Evolutionary conservation across 2,329 filamentous ascomycete genomes (phyloP).

Genomic region (Claviceps purpurea): DNA sequence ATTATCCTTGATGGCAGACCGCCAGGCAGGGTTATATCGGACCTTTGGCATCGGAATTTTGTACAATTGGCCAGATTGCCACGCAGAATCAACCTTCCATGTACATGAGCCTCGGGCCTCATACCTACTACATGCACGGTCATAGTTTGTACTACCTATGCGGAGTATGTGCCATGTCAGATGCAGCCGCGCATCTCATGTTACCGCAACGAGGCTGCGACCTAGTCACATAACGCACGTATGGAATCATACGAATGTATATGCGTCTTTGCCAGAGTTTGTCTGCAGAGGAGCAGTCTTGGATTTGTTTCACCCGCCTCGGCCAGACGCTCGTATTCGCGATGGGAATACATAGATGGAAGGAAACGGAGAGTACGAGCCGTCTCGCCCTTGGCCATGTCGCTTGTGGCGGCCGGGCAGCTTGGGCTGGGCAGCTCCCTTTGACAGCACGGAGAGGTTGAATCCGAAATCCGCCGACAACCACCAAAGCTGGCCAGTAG

Average conservation of each 20-base stretch:
- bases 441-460: too few species aligned
- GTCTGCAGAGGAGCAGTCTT: too few species aligned
- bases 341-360: slow-evolving; percentile 8
- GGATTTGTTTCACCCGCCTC: too few species aligned
- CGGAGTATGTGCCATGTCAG: too few species aligned
- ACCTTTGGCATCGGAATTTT: not conserved
- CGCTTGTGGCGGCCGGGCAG: slow-evolving; percentile 1
- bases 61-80: not conserved
- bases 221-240: too few species aligned
- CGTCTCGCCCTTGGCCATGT: slow-evolving; percentile 10
- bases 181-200: too few species aligned
- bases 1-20: not conserved
- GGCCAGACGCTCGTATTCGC: not conserved
- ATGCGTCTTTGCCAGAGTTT: too few species aligned
- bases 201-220: too few species aligned
- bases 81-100: not conserved
- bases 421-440: not conserved
- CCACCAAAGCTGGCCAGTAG: too few species aligned
- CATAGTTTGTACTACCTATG: too few species aligned
- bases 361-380: not conserved
- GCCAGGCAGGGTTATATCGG: not conserved
- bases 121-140: not conserved
- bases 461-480: too few species aligned
- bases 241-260: too few species aligned
- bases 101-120: not conserved